Percentiles rank a stretch among this genome's conserved stretches.
Conservation (phyloP, 305 asterid genomes). For the Fraxinus sp. region DNA sequence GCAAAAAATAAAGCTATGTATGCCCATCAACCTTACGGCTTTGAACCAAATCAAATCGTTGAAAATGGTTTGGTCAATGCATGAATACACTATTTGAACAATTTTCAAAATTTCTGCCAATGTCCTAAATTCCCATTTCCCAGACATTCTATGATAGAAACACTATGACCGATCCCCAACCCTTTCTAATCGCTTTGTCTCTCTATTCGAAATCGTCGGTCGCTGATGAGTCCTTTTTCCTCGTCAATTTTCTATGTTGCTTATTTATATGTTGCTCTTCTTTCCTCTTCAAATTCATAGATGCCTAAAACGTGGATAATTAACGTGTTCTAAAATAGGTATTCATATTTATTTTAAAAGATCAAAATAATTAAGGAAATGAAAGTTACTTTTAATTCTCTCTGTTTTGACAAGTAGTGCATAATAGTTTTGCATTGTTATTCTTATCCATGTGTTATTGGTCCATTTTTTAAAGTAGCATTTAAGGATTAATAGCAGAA, state of each 20-base stretch:
- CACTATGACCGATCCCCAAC: not conserved
- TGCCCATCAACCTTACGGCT: not conserved
- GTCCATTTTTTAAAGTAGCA: too few relatives aligned
- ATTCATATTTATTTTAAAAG: not conserved
- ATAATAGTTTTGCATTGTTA: too few relatives aligned
- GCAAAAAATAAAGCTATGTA: too few relatives aligned
- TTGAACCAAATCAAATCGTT: not conserved
- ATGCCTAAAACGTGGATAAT: not conserved
- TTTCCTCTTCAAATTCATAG: too few relatives aligned
- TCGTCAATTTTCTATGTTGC: not conserved
- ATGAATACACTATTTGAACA: not conserved
- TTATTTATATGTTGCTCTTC: too few relatives aligned
- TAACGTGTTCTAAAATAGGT: not conserved
- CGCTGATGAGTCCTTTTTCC: not conserved
- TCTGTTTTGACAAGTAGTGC: not conserved
- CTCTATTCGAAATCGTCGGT: not conserved
- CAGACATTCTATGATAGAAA: not conserved
- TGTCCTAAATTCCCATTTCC: not conserved
- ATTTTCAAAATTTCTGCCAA: not conserved
- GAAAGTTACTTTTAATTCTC: not conserved
- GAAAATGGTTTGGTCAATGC: not conserved
- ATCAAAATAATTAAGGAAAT: not conserved
- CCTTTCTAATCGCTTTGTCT: not conserved
- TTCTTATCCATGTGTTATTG: too few relatives aligned
- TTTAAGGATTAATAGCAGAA: too few relatives aligned